Percentiles rank a stretch among this genome's conserved stretches.
Conservation (phyloP, 2,329 filamentous ascomycete genomes). For the Cytospora schulzeri region DNA sequence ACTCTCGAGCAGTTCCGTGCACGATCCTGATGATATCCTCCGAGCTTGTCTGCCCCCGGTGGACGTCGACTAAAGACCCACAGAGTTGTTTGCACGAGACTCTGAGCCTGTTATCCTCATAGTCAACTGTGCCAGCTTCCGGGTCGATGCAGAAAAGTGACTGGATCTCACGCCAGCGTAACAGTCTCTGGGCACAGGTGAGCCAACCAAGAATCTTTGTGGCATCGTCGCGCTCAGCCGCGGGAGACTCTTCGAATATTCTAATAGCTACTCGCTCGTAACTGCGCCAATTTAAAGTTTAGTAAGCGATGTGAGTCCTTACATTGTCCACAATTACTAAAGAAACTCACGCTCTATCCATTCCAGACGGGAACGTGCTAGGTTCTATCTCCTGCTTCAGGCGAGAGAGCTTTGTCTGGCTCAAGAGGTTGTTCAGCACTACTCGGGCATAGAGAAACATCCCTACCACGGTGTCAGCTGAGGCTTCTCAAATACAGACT, state of each 20-base stretch:
- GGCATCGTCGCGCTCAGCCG: neutral
- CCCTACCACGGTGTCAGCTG: neutral
- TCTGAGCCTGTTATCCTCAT: neutral
- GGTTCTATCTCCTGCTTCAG: slow-evolving; percentile 1
- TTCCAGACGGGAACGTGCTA: neutral
- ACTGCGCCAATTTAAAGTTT: neutral
- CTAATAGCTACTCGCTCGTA: slow-evolving; percentile 6
- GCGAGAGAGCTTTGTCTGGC: neutral
- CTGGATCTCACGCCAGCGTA: slow-evolving; percentile 12
- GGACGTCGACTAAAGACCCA: slow-evolving; percentile 4
- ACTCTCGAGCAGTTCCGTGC: slow-evolving; percentile 6
- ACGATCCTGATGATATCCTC: slow-evolving; percentile 3
- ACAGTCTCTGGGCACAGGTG: neutral
- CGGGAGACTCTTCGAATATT: neutral
- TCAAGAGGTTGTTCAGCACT: neutral
- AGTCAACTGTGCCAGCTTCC: neutral
- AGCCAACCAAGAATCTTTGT: neutral
- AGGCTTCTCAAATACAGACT: neutral
- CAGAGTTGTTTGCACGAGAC: slow-evolving; percentile 7
- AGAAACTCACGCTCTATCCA: neutral
- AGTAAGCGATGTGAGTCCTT: no score
- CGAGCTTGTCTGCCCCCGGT: neutral
- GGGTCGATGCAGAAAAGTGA: slow-evolving; percentile 2
- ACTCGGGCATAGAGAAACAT: slow-evolving; percentile 13
- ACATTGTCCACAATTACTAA: neutral